Percentiles rank a stretch among this genome's conserved stretches.
Conservation (phyloP, 495 filamentous ascomycete genomes). For the Aspergillus cristatus region DNA sequence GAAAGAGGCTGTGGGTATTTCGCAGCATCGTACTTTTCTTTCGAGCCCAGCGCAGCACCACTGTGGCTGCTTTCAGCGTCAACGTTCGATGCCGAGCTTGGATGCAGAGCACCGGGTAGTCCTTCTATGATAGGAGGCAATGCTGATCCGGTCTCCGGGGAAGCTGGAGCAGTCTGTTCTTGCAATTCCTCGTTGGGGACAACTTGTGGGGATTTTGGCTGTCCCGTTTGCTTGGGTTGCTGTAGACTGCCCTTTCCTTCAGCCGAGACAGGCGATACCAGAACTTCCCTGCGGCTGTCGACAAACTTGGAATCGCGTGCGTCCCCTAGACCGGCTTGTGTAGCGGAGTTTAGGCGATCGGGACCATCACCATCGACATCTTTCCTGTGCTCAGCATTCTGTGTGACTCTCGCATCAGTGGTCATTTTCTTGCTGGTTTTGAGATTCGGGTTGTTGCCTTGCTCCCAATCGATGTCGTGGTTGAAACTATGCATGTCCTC, state of each 20-base stretch:
- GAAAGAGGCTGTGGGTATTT: conserved; percentile 48
- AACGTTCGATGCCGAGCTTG: conserved; percentile 54
- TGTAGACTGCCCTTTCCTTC: conserved; percentile 53
- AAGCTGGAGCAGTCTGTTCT: conserved; percentile 33
- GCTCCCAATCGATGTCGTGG: conserved; percentile 69
- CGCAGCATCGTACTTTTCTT: conserved; percentile 31
- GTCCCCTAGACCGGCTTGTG: conserved; percentile 43
- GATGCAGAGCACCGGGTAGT: conserved; percentile 48
- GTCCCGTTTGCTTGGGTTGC: conserved; percentile 31
- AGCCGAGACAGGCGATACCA: conserved; percentile 47
- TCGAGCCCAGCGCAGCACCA: conserved; percentile 22
- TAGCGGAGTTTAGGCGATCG: conserved; percentile 56
- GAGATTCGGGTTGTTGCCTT: conserved; percentile 51
- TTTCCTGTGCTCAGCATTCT: conserved; percentile 55
- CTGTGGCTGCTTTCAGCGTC: conserved; percentile 77
- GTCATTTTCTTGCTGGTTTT: conserved; percentile 51
- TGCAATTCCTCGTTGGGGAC: conserved; percentile 13
- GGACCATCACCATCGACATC: conserved; percentile 70
- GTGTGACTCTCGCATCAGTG: conserved; percentile 53
- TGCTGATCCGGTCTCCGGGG: conserved; percentile 27
- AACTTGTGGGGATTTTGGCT: conserved; percentile 12
- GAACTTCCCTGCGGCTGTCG: conserved; percentile 51
- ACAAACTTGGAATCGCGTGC: conserved; percentile 61
- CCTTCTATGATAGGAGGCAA: conserved; percentile 11
- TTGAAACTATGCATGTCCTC: conserved; percentile 71